A percentile compares a stretch with the other conserved stretches of the same genome.
phyloP scores from a whole-genome alignment of 768 basidiomycete species.

The Leccinellum luteum region DNA sequence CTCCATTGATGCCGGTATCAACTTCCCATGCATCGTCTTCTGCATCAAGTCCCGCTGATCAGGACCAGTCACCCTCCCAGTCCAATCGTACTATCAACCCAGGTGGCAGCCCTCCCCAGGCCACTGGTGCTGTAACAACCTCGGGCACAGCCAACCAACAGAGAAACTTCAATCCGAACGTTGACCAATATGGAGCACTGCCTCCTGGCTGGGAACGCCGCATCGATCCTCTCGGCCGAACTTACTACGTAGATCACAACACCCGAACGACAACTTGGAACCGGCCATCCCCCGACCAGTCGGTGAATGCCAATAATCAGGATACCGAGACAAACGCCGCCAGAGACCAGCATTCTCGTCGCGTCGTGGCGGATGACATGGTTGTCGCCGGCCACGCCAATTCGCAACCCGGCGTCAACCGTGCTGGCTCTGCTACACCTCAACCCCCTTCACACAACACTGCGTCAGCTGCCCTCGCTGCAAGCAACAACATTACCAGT shows the following conservation, averaged over 20 bases:
- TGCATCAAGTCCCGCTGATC: conserved; percentile 28
- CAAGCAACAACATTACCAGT: conserved; percentile 50
- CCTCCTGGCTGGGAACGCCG: conserved; percentile 96
- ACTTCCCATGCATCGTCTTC: conserved; percentile 30
- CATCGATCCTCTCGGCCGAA: conserved; percentile 92
- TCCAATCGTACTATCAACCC: conserved; percentile 38
- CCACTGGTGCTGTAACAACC: conserved; percentile 29
- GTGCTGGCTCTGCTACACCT: conserved; percentile 36
- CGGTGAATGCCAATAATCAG: conserved; percentile 67
- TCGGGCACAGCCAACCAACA: conserved; percentile 47
- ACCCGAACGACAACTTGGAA: conserved; percentile 98
- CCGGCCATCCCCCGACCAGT: conserved; percentile 76
- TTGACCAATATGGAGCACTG: conserved; percentile 90
- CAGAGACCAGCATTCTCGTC: conserved; percentile 81
- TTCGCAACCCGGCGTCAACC: conserved; percentile 38
- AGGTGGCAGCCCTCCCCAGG: conserved; percentile 24
- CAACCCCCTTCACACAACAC: conserved; percentile 33
- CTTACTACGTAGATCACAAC: conserved; percentile 99
- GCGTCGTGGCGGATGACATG: conserved; percentile 81
- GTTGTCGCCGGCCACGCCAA: conserved; percentile 65
- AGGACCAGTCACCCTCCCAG: conserved; percentile 27
- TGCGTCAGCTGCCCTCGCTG: conserved; percentile 48
- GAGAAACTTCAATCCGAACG: conserved; percentile 91
- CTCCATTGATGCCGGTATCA: conserved; percentile 42
- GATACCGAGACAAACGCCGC: conserved; percentile 81